Conservation (phyloP, 257 asterid species). For the Cruciata laevipes region DNA sequence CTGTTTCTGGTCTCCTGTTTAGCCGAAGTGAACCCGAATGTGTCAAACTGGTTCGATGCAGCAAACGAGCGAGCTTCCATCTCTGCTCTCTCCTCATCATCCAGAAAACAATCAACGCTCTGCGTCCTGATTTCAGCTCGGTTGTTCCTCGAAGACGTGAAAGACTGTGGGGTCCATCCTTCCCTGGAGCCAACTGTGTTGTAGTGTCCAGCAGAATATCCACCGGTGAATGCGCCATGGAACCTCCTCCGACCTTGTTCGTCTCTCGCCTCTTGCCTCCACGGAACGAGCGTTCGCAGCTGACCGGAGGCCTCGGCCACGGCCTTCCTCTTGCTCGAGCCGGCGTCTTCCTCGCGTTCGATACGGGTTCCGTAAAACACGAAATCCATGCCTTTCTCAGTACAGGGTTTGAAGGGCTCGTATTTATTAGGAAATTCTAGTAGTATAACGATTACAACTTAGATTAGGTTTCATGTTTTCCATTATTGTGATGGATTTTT, state of each 20-base stretch:
- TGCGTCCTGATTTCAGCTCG: slow-evolving; percentile 72
- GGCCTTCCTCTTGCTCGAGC: slow-evolving; percentile 79
- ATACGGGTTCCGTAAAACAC: slow-evolving; percentile 82
- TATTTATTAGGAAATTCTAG: too few relatives aligned
- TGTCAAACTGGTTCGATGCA: slow-evolving; percentile 79
- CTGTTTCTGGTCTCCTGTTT: slow-evolving; percentile 80
- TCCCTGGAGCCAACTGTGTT: slow-evolving; percentile 87
- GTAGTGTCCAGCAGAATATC: slow-evolving; percentile 85
- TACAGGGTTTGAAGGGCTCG: too few relatives aligned
- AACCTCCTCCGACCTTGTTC: slow-evolving; percentile 96
- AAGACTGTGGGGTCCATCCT: slow-evolving; percentile 94
- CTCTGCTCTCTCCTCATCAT: slow-evolving; percentile 90
- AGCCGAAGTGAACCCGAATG: slow-evolving; percentile 91
- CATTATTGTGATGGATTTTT: too few relatives aligned
- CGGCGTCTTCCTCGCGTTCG: slow-evolving; percentile 75
- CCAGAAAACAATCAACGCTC: slow-evolving; percentile 58
- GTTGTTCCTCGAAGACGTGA: slow-evolving; percentile 81
- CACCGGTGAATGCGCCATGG: slow-evolving; percentile 98
- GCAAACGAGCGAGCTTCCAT: slow-evolving; percentile 67
- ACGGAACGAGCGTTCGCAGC: slow-evolving; percentile 73
- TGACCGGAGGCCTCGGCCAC: slow-evolving; percentile 85
- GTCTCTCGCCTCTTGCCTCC: slow-evolving; percentile 96
- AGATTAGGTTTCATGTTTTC: too few relatives aligned
- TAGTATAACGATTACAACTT: too few relatives aligned
- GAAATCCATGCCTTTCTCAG: slow-evolving; percentile 31